Evolutionary conservation across 352 stramenopile species (phyloP), one percentile per base, ranked within the genome.

Genomic region (Globisporangium lucens): DNA sequence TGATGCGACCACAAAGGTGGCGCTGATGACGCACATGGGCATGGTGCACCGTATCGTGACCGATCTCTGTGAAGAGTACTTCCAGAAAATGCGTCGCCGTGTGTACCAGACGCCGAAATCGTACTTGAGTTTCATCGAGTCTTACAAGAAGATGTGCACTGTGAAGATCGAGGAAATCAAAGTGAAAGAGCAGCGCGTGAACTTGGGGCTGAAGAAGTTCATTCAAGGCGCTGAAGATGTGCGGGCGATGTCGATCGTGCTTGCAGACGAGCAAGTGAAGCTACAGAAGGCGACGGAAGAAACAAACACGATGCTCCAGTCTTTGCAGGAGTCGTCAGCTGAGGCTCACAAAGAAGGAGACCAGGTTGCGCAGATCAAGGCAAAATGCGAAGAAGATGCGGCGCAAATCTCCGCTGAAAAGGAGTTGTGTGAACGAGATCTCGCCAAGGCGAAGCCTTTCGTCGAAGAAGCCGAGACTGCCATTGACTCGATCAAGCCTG

Each of bases 101-200:
- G 97, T 99, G 58, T 99, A 99, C 73, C 97, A 99, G 73, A 99
- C 97, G 1, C 97, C 97, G 3, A 99, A 99, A 78, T 98, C 93
- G 65, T 99, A 99, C 75, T 75, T 99, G 57, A 98, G 90, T 68
- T 99, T 99, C 73, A 99, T 99, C 67, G 91, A 98, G 65, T 95
- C 94, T 51, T 99, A 98, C 89, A 99, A 99, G 78, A 90, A 91
- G 66, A 98, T 99, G 93, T 99, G 99, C 80, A 76, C 72, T 0
- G 82, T 95, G 29, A 98, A 98, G 72, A 83, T 98, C 2, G 91
- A 97, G 38, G 93, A 98, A 61, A 93, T 98, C 62, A 98, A 98
- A 72, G 88, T 96, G 57, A 99, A 99, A 75, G 97, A 99, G 72
- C 90, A 96, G 74, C 90, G 95, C 29, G 95, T 99, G 8, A 99